Conservation (phyloP, 2,329 filamentous ascomycete species). For the Fusarium sp. region DNA sequence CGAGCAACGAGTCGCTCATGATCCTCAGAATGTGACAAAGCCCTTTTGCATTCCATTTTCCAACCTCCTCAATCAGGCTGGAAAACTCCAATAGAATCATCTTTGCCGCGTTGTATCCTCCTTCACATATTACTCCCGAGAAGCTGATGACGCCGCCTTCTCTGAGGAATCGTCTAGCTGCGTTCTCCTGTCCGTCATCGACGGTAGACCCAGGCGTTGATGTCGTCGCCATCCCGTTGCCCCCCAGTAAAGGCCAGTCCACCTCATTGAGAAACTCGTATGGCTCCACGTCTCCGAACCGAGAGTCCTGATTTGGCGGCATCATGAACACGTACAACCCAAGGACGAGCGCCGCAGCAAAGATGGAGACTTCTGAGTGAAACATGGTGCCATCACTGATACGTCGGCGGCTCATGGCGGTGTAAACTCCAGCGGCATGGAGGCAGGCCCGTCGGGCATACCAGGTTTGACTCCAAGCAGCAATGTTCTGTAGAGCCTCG, state of each 20-base stretch:
- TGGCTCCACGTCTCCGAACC: background rate
- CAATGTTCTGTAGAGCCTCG: background rate
- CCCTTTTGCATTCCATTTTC: background rate
- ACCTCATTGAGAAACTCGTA: slow-evolving; percentile 13
- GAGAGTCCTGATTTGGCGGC: background rate
- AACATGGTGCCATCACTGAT: slow-evolving; percentile 11
- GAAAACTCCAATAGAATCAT: background rate
- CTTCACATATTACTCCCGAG: background rate
- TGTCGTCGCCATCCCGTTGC: background rate
- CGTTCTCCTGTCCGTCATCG: background rate
- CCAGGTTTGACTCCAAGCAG: slow-evolving; percentile 3
- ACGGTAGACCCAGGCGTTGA: background rate
- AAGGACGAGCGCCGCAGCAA: background rate
- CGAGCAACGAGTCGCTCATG: background rate
- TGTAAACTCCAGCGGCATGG: background rate
- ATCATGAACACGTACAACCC: slow-evolving; percentile 5
- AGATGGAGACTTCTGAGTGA: slow-evolving; percentile 5
- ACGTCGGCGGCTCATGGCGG: slow-evolving; percentile 2
- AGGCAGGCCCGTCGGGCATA: slow-evolving; percentile 7
- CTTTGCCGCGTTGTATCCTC: background rate
- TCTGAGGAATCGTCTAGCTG: background rate
- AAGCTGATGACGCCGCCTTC: background rate
- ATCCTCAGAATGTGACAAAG: background rate
- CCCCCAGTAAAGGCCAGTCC: background rate
- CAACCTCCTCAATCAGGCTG: background rate